Evolutionary conservation across 345 rosid species (phyloP).

Genomic region (Citrus cavaleriei): DNA sequence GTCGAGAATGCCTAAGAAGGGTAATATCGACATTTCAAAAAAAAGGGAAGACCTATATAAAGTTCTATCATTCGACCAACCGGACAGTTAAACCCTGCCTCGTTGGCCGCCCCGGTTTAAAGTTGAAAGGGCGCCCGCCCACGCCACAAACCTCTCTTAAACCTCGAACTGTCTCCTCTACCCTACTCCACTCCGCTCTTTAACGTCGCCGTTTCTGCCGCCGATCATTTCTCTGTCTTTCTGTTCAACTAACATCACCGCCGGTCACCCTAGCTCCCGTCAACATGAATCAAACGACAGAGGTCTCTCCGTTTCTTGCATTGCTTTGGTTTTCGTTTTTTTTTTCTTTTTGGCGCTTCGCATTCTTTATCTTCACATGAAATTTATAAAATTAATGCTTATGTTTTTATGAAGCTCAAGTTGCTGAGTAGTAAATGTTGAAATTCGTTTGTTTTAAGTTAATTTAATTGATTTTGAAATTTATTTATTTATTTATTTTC

Average conservation of each 20-base stretch:
- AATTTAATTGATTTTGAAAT: neutral
- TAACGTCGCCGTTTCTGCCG: neutral
- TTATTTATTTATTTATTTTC: neutral
- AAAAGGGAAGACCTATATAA: no score
- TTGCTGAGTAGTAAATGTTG: neutral
- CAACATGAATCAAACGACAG: conserved; percentile 9
- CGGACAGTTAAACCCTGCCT: neutral
- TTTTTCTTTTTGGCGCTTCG: neutral
- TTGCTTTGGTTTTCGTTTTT: no score
- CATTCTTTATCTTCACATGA: no score
- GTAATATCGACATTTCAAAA: no score
- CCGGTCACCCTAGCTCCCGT: neutral
- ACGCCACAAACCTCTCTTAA: neutral
- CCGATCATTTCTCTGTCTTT: neutral
- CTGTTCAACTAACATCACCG: neutral
- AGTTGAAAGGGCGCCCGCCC: neutral
- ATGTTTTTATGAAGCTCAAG: neutral
- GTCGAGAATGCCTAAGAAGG: no score
- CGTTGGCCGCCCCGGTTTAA: no score
- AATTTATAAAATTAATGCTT: no score
- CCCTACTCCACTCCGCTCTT: neutral
- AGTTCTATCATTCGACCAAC: neutral
- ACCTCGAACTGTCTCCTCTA: neutral
- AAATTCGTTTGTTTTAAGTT: no score
- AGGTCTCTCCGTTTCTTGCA: conserved; percentile 1